Evolutionary conservation across 225 moss, liverwort and hornwort genomes (phyloP).

Genomic region (Thuidium tamariscinum): DNA sequence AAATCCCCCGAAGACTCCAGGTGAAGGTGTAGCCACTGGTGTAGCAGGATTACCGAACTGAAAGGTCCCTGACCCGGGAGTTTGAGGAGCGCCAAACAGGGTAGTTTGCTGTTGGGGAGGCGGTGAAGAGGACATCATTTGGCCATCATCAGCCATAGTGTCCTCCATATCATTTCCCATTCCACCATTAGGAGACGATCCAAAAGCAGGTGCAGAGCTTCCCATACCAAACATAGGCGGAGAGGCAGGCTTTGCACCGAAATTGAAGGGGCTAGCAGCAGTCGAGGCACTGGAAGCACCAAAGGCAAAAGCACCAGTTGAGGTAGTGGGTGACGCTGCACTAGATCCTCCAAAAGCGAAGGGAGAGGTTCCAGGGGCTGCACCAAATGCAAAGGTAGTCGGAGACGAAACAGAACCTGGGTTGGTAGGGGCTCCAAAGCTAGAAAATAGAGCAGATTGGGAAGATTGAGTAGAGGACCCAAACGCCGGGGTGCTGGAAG

Average conservation of each 20-base stretch:
- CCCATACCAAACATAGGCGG: slow-evolving; percentile 26
- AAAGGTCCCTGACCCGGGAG: slow-evolving; percentile 16
- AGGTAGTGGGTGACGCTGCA: slow-evolving; percentile 34
- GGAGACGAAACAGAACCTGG: slow-evolving; percentile 19
- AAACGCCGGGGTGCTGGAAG: slow-evolving; percentile 1
- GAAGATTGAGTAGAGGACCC: slow-evolving; percentile 22
- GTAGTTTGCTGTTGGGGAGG: slow-evolving; percentile 21
- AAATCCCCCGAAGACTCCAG: slow-evolving; percentile 33
- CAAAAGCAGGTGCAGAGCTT: slow-evolving; percentile 23
- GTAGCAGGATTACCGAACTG: slow-evolving; percentile 25
- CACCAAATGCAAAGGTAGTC: slow-evolving; percentile 43
- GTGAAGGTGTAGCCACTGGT: slow-evolving; percentile 21
- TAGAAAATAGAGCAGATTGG: slow-evolving; percentile 17
- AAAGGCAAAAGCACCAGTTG: slow-evolving; percentile 41
- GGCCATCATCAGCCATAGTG: slow-evolving; percentile 55
- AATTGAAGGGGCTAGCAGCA: slow-evolving; percentile 27
- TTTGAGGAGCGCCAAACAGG: slow-evolving; percentile 23
- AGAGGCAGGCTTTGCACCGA: slow-evolving; percentile 25
- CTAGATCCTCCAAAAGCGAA: slow-evolving; percentile 43
- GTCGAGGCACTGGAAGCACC: slow-evolving; percentile 27
- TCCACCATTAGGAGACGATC: slow-evolving; percentile 32
- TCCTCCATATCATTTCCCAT: slow-evolving; percentile 58
- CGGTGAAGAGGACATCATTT: slow-evolving; percentile 41
- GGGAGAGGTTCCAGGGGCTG: slow-evolving; percentile 6
- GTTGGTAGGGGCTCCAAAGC: slow-evolving; percentile 18